Conservation (phyloP, 768 basidiomycete species). For the Gloeostereum incarnatum region DNA sequence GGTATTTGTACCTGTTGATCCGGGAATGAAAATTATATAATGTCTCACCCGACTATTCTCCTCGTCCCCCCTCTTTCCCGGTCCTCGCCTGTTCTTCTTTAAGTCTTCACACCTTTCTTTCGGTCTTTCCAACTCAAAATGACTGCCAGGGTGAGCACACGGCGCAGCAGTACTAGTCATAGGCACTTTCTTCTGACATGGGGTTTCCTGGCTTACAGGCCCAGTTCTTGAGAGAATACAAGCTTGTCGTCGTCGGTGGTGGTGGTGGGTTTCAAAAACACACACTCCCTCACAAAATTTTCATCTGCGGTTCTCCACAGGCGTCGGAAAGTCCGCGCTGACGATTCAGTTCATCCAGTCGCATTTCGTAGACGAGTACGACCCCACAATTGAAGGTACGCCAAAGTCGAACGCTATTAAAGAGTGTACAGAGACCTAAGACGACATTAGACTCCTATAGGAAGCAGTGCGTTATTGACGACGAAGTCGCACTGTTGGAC, state of each 20-base stretch:
- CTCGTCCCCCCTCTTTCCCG: conserved; percentile 8
- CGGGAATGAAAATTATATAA: no score
- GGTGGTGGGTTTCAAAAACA: conserved; percentile 79
- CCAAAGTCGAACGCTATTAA: not conserved
- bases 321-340: conserved; percentile 79
- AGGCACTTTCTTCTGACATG: conserved; percentile 3
- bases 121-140: conserved; percentile 8
- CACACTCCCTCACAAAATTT: not conserved
- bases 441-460: conserved; percentile 77
- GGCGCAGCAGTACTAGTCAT: conserved; percentile 15
- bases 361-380: conserved; percentile 85
- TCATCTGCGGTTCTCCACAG: not conserved
- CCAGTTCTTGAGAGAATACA: conserved; percentile 93
- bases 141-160: conserved; percentile 33
- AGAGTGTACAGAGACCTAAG: not conserved
- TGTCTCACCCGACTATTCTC: no score
- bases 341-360: conserved; percentile 98
- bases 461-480: conserved; percentile 94
- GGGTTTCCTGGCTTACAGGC: conserved; percentile 34
- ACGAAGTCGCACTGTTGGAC: conserved; percentile 90
- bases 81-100: conserved; percentile 5
- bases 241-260: conserved; percentile 96
- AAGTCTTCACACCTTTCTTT: conserved; percentile 3
- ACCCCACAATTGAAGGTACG: conserved; percentile 90
- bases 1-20: no score